Percentiles rank a stretch among this genome's conserved stretches.
These are phyloP conservation scores for Didymella glomerata DNA, from an alignment of 2,329 filamentous ascomycete genomes.

Conservation along the genomic window DNA sequence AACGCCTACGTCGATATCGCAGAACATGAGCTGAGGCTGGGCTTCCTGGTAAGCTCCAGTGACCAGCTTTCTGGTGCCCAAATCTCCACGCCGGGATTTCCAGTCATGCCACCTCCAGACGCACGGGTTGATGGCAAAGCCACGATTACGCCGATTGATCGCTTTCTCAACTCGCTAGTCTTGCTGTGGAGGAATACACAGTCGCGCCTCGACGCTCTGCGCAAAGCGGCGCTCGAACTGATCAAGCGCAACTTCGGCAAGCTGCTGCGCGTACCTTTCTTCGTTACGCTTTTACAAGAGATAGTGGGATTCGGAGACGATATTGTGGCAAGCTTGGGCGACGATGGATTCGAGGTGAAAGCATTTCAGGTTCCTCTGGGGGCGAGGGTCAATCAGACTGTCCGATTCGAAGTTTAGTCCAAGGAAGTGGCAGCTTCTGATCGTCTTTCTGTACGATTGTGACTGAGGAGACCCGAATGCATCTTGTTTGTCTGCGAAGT, in stretches of 20 bases:
- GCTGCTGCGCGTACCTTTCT: conserved; percentile 25
- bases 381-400: not conserved
- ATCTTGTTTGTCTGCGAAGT: no score
- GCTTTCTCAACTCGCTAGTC: conserved; percentile 33
- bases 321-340: conserved; percentile 25
- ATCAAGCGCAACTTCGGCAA: conserved; percentile 28
- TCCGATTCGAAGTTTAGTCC: conserved; percentile 7
- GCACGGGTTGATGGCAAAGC: not conserved
- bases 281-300: conserved; percentile 27
- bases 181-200: conserved; percentile 36
- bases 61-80: not conserved
- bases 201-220: conserved; percentile 25
- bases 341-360: conserved; percentile 33
- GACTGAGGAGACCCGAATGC: not conserved
- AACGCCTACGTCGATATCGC: conserved; percentile 25
- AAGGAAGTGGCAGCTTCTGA: not conserved
- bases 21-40: conserved; percentile 17
- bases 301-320: conserved; percentile 27
- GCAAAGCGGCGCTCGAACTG: conserved; percentile 26
- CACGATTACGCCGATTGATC: conserved; percentile 9
- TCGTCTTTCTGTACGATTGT: not conserved
- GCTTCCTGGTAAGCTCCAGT: not conserved
- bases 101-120: not conserved
- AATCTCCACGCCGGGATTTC: not conserved
- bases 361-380: conserved; percentile 11